Percentiles rank a stretch among this genome's conserved stretches.
Evolutionary conservation across 2,329 filamentous ascomycete species (phyloP).

Genomic region (Scedosporium apiospermum): DNA sequence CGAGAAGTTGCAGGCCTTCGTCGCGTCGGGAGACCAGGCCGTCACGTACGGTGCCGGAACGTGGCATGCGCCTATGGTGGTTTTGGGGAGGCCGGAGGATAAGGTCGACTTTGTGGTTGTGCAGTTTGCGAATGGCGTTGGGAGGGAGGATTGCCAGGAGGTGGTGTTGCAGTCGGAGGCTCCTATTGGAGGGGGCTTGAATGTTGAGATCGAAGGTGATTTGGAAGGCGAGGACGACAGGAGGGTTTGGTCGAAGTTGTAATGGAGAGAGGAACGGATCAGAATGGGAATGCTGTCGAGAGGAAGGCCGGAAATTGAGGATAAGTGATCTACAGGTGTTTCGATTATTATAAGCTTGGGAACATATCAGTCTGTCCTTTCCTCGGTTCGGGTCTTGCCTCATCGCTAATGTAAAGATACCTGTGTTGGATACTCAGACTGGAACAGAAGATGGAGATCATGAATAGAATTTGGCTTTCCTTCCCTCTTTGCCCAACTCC

Average conservation of each 20-base stretch:
- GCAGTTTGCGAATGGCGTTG: conserved; percentile 80
- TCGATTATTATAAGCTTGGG: too few relatives aligned
- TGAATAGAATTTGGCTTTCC: too few relatives aligned
- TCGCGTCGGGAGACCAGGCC: conserved; percentile 68
- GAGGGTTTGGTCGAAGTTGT: neutral
- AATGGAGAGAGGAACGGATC: neutral
- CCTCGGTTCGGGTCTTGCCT: too few relatives aligned
- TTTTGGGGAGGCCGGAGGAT: conserved; percentile 49
- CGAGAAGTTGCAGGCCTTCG: conserved; percentile 60
- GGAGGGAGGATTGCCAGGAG: conserved; percentile 81
- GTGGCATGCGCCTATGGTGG: conserved; percentile 96
- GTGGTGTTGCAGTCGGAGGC: conserved; percentile 31
- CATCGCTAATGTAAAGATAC: too few relatives aligned
- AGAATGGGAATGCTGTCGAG: neutral
- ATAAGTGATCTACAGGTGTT: too few relatives aligned
- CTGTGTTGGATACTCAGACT: too few relatives aligned
- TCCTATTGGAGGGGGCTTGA: neutral
- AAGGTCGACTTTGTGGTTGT: conserved; percentile 80
- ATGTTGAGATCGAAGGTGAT: neutral
- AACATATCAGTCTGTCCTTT: too few relatives aligned
- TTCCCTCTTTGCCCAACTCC: too few relatives aligned
- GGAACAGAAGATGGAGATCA: too few relatives aligned
- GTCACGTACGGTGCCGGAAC: conserved; percentile 89
- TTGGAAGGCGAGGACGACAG: neutral
- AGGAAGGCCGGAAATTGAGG: neutral